Conservation (phyloP, 495 filamentous ascomycete genomes). For the Staphylotrichum tortipilum region DNA sequence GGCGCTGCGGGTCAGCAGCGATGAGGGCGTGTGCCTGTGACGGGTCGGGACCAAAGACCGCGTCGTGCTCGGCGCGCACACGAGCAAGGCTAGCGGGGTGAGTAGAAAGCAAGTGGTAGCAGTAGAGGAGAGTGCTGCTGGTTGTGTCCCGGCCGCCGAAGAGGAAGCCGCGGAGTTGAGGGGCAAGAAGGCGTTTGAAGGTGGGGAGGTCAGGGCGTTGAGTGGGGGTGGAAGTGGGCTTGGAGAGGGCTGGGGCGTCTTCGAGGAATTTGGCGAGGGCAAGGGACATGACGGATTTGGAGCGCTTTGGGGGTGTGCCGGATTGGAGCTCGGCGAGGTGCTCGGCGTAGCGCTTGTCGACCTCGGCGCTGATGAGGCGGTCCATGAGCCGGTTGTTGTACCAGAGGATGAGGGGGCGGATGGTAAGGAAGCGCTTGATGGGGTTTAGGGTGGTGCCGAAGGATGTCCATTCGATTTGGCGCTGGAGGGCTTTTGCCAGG, state of each 20-base stretch:
- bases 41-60: conserved; percentile 16
- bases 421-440: background rate
- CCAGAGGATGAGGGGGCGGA: background rate
- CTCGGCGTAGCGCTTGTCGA: background rate
- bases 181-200: conserved; percentile 7
- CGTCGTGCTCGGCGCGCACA: conserved; percentile 35
- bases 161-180: conserved; percentile 26
- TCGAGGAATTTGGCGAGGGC: background rate
- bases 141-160: conserved; percentile 36
- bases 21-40: conserved; percentile 4
- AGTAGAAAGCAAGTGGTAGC: conserved; percentile 30
- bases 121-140: conserved; percentile 23
- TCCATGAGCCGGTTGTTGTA: background rate
- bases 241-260: no score
- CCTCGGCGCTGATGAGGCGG: background rate
- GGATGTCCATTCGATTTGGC: background rate
- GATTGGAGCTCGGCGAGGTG: background rate
- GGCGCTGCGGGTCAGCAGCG: conserved; percentile 8
- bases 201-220: no score
- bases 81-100: conserved; percentile 25
- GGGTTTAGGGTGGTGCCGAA: background rate
- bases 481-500: background rate
- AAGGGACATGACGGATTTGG: background rate
- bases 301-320: background rate
- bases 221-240: no score